Evolutionary conservation across 1,139 yeast genomes (phyloP).

Genomic region (Kurtzmaniella quercitrusa): DNA sequence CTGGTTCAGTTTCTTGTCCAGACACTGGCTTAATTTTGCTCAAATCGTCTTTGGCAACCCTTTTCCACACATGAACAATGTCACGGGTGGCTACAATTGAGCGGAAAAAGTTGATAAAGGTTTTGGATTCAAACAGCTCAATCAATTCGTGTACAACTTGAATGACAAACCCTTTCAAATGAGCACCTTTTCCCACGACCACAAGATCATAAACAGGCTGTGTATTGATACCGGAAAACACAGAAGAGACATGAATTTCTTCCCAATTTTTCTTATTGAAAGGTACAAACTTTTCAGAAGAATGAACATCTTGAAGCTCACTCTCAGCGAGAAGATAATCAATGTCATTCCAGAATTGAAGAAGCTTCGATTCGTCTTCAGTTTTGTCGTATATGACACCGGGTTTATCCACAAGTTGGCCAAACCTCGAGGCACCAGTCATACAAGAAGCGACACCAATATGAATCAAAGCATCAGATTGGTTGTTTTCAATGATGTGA

Average conservation of each 20-base stretch:
- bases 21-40: slow-evolving; percentile 1
- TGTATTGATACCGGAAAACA: slow-evolving; percentile 21
- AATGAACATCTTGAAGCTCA: slow-evolving; percentile 10
- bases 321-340: slow-evolving; percentile 57
- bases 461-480: slow-evolving; percentile 44
- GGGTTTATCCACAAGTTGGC: slow-evolving; percentile 43
- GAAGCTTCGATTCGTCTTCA: slow-evolving; percentile 43
- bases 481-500: slow-evolving; percentile 22
- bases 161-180: slow-evolving; percentile 10
- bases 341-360: slow-evolving; percentile 47
- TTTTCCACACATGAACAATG: slow-evolving; percentile 27
- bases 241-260: slow-evolving; percentile 15
- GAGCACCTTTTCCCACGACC: slow-evolving; percentile 8
- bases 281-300: slow-evolving; percentile 6
- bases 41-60: slow-evolving; percentile 13
- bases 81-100: slow-evolving; percentile 22
- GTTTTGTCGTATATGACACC: slow-evolving; percentile 67
- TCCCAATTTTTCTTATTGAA: slow-evolving; percentile 25
- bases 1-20: slow-evolving; percentile 8
- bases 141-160: slow-evolving; percentile 17
- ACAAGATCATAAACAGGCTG: slow-evolving; percentile 15
- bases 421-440: slow-evolving; percentile 81
- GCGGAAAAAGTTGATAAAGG: slow-evolving; percentile 15
- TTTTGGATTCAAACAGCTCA: slow-evolving; percentile 9
- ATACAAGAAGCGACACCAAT: slow-evolving; percentile 79